Percentiles rank a stretch among this genome's conserved stretches.
These are phyloP conservation scores for Macaranga tanarius DNA, from an alignment of 441 rosid species.

Conservation along the genomic window DNA sequence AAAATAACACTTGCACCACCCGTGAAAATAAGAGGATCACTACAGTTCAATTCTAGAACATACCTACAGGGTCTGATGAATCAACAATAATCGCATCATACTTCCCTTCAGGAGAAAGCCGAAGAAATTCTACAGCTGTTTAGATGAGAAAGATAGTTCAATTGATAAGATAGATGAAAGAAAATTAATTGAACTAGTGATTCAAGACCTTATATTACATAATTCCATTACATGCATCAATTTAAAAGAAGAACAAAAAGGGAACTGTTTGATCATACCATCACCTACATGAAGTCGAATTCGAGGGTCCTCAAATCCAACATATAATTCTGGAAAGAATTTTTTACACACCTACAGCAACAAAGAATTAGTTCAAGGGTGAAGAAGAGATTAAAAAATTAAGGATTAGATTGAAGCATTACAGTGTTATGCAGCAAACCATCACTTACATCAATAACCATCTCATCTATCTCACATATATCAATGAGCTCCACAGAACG, in stretches of 20 bases:
- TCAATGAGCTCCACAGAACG: slow-evolving; percentile 83
- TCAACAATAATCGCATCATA: slow-evolving; percentile 93
- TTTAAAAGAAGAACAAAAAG: background rate
- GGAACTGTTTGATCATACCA: slow-evolving; percentile 47
- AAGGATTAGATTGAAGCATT: background rate
- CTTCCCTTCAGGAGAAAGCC: slow-evolving; percentile 61
- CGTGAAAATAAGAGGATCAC: background rate
- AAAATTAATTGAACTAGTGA: slow-evolving; percentile 7
- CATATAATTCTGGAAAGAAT: slow-evolving; percentile 73
- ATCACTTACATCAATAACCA: slow-evolving; percentile 92
- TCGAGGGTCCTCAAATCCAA: slow-evolving; percentile 96
- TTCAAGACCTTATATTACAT: background rate
- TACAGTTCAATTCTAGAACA: slow-evolving; percentile 25
- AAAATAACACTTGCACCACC: background rate
- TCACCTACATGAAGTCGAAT: slow-evolving; percentile 88
- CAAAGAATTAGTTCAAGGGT: background rate
- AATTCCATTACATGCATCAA: background rate
- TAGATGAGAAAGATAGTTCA: slow-evolving; percentile 33
- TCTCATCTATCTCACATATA: slow-evolving; percentile 92
- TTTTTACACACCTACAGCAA: slow-evolving; percentile 64
- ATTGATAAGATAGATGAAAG: background rate
- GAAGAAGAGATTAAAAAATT: too few species aligned
- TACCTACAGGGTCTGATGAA: slow-evolving; percentile 98
- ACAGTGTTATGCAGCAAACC: background rate
- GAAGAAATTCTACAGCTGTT: slow-evolving; percentile 85